A percentile compares a stretch with the other conserved stretches of the same genome.
Evolutionary conservation across 176 grass and related monocot species (phyloP).

Genomic region (Coix lacrymajobi): DNA sequence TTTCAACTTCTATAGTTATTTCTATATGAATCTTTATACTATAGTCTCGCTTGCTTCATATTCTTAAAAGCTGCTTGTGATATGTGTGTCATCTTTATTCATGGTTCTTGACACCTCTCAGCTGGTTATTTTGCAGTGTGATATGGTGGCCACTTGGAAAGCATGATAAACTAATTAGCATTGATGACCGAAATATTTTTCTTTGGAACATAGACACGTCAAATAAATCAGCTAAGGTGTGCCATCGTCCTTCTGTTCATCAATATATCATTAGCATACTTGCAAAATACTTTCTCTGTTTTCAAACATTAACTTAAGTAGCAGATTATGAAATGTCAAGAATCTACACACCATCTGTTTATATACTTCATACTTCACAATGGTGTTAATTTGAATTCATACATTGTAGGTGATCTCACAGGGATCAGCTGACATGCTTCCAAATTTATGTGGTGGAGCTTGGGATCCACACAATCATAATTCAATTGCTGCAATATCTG

Average conservation of each 20-base stretch:
- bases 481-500: constrained; percentile 69
- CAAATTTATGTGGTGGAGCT: constrained; percentile 79
- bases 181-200: constrained; percentile 84
- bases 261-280: background rate
- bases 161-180: constrained; percentile 89
- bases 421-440: constrained; percentile 84
- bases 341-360: background rate
- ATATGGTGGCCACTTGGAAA: constrained; percentile 89
- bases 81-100: background rate
- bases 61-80: constrained; percentile 22
- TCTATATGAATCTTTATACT: background rate
- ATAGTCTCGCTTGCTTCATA: background rate
- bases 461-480: constrained; percentile 97
- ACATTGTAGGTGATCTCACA: constrained; percentile 68
- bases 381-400: constrained; percentile 22
- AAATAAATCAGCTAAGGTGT: constrained; percentile 77
- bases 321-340: background rate
- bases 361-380: constrained; percentile 9
- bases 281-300: constrained; percentile 6
- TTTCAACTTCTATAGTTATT: background rate
- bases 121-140: constrained; percentile 56
- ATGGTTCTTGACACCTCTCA: constrained; percentile 20
- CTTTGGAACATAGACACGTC: constrained; percentile 91
- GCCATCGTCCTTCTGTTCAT: constrained; percentile 9
- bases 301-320: background rate